These are phyloP conservation scores for Thalassiosira tumida DNA, from an alignment of 352 stramenopile species.

Conservation along the genomic window DNA sequence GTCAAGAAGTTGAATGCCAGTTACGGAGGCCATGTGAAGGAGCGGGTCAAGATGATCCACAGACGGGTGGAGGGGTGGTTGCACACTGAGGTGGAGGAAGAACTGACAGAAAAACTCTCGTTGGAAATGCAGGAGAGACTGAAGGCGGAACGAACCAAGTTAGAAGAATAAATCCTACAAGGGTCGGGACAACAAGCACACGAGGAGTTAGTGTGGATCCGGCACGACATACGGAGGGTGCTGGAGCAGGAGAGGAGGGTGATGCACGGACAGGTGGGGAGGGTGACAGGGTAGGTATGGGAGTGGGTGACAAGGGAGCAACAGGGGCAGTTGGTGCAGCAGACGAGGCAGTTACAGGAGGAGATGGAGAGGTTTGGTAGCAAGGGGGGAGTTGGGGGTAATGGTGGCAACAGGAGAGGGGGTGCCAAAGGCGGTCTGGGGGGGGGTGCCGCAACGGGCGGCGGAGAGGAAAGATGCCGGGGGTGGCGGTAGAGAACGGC, in stretches of 20 bases:
- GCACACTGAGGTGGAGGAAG: conserved; percentile 27
- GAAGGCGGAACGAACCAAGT: conserved; percentile 14
- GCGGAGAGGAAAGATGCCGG: too few relatives aligned
- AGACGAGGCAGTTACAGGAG: conserved; percentile 49
- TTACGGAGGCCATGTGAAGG: conserved; percentile 73
- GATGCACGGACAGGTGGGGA: conserved; percentile 74
- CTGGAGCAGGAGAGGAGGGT: conserved; percentile 68
- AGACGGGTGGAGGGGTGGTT: conserved; percentile 43
- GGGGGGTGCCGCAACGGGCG: too few relatives aligned
- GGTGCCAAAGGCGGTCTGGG: too few relatives aligned
- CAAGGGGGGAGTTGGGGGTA: too few relatives aligned
- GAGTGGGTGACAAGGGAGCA: conserved; percentile 67
- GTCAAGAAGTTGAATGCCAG: conserved; percentile 58
- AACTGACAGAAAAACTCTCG: conserved; percentile 30
- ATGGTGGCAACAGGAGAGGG: too few relatives aligned
- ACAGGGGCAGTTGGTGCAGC: conserved; percentile 51
- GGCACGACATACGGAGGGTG: conserved; percentile 59
- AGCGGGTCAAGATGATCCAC: conserved; percentile 58
- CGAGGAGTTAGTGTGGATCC: conserved; percentile 68
- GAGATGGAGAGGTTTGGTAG: conserved; percentile 50
- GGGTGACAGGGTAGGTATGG: conserved; percentile 56
- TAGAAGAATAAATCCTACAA: conserved; percentile 8
- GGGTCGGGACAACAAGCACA: conserved; percentile 36
- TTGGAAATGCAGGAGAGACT: neutral
- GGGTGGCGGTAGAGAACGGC: too few relatives aligned